Percentiles rank a stretch among this genome's conserved stretches.
These are phyloP conservation scores for Peterozyma toletana DNA, from an alignment of 805 yeast genomes.

Conservation along the genomic window DNA sequence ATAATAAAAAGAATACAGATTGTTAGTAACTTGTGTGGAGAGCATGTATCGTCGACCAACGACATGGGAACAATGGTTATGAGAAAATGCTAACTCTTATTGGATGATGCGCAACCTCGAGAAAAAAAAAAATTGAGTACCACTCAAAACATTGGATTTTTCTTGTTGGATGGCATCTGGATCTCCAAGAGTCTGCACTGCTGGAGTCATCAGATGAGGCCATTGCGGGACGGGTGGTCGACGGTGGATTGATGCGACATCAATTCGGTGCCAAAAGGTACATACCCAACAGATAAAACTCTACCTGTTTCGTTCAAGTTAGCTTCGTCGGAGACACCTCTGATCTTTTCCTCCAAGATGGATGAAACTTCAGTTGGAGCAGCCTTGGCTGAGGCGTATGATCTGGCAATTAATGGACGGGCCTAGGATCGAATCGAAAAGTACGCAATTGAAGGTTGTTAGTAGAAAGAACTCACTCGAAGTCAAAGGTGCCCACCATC, in stretches of 20 bases:
- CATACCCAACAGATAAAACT: conserved; percentile 94
- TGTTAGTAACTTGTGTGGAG: conserved; percentile 1
- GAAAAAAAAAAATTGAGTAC: conserved; percentile 1
- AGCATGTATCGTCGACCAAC: not conserved
- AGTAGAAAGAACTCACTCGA: not conserved
- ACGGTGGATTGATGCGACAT: not conserved
- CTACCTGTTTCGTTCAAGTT: conserved; percentile 99
- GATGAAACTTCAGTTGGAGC: conserved; percentile 99
- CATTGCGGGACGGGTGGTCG: not conserved
- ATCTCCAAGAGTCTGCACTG: not conserved
- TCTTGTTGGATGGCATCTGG: not conserved
- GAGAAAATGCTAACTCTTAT: conserved; percentile 18
- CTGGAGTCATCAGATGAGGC: not conserved
- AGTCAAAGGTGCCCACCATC: too few relatives aligned
- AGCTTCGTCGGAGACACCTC: conserved; percentile 97
- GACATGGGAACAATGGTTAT: conserved; percentile 14
- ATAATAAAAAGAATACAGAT: conserved; percentile 26
- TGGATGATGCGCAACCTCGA: conserved; percentile 12
- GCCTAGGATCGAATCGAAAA: conserved; percentile 32
- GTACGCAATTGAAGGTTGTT: not conserved
- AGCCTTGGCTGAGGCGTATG: conserved; percentile 94
- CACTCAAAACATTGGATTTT: not conserved
- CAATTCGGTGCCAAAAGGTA: conserved; percentile 15
- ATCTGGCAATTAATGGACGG: conserved; percentile 65
- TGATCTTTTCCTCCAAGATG: conserved; percentile 97